A percentile compares a stretch with the other conserved stretches of the same genome.
Conservation (phyloP, 2,329 filamentous ascomycete genomes). For the Aspergillus eucalypticola region DNA sequence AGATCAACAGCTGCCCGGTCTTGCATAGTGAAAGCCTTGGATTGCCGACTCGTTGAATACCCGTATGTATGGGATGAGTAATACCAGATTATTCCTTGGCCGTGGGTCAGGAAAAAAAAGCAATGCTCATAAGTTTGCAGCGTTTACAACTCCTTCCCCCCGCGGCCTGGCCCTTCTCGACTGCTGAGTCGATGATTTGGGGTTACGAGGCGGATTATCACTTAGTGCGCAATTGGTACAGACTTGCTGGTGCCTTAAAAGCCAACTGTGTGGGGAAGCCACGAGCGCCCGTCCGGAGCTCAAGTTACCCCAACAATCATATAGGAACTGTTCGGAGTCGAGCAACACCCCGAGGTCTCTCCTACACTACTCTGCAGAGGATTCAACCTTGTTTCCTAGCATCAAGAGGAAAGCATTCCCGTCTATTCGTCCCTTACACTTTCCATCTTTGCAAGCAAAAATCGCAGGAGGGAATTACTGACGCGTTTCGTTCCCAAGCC, state of each 20-base stretch:
- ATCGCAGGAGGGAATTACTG: background rate
- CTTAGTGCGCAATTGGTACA: background rate
- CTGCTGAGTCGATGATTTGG: background rate
- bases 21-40: background rate
- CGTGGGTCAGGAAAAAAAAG: background rate
- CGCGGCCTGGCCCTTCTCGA: background rate
- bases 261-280: constrained; percentile 5
- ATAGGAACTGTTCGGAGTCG: background rate
- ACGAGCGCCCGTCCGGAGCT: constrained; percentile 3
- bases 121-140: background rate
- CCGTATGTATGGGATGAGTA: constrained; percentile 1
- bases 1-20: background rate
- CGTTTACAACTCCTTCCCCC: background rate
- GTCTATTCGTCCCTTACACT: background rate
- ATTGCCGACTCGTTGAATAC: background rate
- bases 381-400: background rate
- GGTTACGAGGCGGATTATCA: background rate
- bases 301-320: background rate
- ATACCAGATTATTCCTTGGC: background rate
- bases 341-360: background rate
- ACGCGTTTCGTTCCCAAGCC: background rate
- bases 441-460: background rate
- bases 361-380: background rate
- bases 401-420: background rate
- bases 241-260: background rate